Conservation (phyloP, 768 basidiomycete genomes). For the Boletellus emodensis region DNA sequence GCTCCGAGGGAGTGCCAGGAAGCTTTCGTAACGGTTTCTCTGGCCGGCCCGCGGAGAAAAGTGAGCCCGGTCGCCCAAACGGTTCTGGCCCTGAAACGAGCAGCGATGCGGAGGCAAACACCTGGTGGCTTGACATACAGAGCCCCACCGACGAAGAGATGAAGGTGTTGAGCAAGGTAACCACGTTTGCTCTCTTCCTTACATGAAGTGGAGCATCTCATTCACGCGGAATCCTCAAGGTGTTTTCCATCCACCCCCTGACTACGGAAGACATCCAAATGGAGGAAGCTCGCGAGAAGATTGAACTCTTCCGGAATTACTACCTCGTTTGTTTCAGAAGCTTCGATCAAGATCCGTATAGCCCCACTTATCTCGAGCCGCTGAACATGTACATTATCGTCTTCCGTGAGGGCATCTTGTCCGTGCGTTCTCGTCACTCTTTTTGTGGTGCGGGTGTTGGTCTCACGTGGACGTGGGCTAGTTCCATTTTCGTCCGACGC, state of each 20-base stretch:
- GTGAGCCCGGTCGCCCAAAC: slow-evolving; percentile 18
- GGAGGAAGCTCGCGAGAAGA: slow-evolving; percentile 99
- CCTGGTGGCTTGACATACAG: slow-evolving; percentile 96
- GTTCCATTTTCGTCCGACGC: slow-evolving; percentile 97
- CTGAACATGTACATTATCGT: slow-evolving; percentile 99
- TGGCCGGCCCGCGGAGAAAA: slow-evolving; percentile 18
- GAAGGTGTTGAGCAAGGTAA: slow-evolving; percentile 90
- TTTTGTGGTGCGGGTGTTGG: background rate
- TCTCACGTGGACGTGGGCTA: slow-evolving; percentile 27
- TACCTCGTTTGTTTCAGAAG: slow-evolving; percentile 99
- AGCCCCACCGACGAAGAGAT: slow-evolving; percentile 98
- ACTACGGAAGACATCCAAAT: slow-evolving; percentile 99
- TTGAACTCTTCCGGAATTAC: slow-evolving; percentile 97
- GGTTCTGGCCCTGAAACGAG: slow-evolving; percentile 20
- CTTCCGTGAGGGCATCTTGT: slow-evolving; percentile 93
- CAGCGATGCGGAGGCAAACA: slow-evolving; percentile 61
- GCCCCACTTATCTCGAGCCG: slow-evolving; percentile 94
- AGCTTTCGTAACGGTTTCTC: slow-evolving; percentile 15
- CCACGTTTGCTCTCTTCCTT: slow-evolving; percentile 8
- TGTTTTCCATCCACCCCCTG: slow-evolving; percentile 94
- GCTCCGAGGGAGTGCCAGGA: background rate
- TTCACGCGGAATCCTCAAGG: slow-evolving; percentile 43
- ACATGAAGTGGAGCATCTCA: background rate
- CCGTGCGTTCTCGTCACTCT: slow-evolving; percentile 48
- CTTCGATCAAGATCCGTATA: slow-evolving; percentile 98